Conservation (phyloP, 2,329 filamentous ascomycete species). For the Furcasterigmium furcatum region DNA sequence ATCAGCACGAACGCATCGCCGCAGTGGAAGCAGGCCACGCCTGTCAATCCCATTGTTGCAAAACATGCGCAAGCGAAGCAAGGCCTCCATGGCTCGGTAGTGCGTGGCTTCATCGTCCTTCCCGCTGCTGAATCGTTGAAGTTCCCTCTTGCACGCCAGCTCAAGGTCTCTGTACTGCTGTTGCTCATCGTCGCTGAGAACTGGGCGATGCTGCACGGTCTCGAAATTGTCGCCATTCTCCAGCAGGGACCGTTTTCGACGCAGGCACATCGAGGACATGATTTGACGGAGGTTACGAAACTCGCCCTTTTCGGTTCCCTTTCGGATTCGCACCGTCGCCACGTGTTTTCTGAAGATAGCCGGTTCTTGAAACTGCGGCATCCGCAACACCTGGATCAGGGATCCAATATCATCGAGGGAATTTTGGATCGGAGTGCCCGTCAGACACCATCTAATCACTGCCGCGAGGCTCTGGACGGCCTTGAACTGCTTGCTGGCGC, state of each 20-base stretch:
- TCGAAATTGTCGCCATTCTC: no score
- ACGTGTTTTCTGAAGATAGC: not conserved
- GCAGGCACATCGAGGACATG: not conserved
- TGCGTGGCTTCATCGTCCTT: not conserved
- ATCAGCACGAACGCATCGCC: not conserved
- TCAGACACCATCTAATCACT: not conserved
- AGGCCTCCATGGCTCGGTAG: not conserved
- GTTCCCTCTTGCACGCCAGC: not conserved
- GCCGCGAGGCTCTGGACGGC: not conserved
- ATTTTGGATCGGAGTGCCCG: not conserved
- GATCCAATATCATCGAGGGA: not conserved
- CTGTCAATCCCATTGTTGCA: not conserved
- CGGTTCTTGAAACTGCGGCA: not conserved
- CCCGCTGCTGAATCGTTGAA: not conserved
- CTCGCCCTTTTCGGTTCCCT: not conserved
- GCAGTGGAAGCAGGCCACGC: no score
- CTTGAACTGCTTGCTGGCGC: not conserved
- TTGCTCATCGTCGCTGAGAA: not conserved
- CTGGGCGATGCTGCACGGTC: no score
- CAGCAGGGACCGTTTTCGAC: not conserved
- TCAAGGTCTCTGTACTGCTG: not conserved
- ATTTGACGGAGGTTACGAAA: not conserved
- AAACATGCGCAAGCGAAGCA: not conserved
- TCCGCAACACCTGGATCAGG: not conserved
- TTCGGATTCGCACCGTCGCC: not conserved